These are phyloP conservation scores for Peniophora sp. DNA, from an alignment of 1,284 basidiomycete genomes.

Conservation along the genomic window DNA sequence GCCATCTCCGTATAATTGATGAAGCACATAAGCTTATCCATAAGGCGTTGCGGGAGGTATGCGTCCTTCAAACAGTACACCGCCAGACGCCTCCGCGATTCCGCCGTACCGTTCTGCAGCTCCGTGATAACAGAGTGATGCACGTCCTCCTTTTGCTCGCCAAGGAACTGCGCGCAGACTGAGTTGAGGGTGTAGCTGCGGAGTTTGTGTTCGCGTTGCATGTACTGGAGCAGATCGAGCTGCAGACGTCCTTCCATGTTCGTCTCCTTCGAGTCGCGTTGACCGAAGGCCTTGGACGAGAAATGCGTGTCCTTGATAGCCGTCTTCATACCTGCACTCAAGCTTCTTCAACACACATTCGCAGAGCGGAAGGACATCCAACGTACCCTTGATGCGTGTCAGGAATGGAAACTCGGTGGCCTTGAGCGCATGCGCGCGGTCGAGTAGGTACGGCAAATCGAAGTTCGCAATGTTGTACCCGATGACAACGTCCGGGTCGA, in stretches of 20 bases:
- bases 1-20: constrained; percentile 96
- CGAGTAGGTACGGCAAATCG: constrained; percentile 91
- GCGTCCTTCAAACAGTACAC: constrained; percentile 99
- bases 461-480: constrained; percentile 91
- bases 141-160: constrained; percentile 96
- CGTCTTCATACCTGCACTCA: constrained; percentile 61
- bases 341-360: background rate
- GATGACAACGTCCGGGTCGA: constrained; percentile 90
- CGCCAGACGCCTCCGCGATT: constrained; percentile 82
- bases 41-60: constrained; percentile 86
- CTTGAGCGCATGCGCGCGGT: constrained; percentile 80
- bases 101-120: constrained; percentile 89
- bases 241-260: constrained; percentile 84
- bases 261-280: constrained; percentile 92
- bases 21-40: constrained; percentile 97
- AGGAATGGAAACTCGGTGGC: constrained; percentile 67
- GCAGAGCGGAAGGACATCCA: background rate
- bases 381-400: constrained; percentile 69
- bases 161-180: constrained; percentile 91
- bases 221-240: constrained; percentile 89
- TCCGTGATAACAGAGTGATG: constrained; percentile 97
- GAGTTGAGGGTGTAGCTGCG: constrained; percentile 94
- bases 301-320: constrained; percentile 90
- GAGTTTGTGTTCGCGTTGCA: constrained; percentile 95
- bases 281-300: constrained; percentile 92